Conservation (phyloP, 2,329 filamentous ascomycete genomes). For the Phaeosphaeria sp. region DNA sequence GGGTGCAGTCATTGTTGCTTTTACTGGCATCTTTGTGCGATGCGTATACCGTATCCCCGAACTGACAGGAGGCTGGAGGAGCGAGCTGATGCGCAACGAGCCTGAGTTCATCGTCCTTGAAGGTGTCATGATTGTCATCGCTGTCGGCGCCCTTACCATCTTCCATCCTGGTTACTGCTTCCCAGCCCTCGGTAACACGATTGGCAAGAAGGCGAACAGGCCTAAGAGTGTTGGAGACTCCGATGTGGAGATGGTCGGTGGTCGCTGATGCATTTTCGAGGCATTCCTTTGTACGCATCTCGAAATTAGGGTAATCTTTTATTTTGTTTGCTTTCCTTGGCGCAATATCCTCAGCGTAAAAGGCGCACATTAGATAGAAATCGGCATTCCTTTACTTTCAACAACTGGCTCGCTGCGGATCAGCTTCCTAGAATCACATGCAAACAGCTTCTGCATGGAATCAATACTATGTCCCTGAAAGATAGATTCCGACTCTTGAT, state of each 20-base stretch:
- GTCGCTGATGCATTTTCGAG: not conserved
- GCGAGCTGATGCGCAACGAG: conserved; percentile 57
- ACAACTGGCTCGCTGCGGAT: too few species aligned
- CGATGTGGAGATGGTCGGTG: conserved; percentile 23
- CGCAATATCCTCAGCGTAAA: too few species aligned
- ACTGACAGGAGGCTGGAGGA: conserved; percentile 56
- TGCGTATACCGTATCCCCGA: conserved; percentile 60
- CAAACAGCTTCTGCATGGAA: too few species aligned
- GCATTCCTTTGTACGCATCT: not conserved
- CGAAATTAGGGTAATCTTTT: too few species aligned
- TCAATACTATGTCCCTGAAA: too few species aligned
- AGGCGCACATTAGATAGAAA: too few species aligned
- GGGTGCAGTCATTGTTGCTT: conserved; percentile 48
- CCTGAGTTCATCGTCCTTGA: conserved; percentile 59
- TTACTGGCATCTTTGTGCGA: conserved; percentile 55
- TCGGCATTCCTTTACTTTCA: too few species aligned
- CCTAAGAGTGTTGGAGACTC: conserved; percentile 23
- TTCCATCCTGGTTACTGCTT: conserved; percentile 56
- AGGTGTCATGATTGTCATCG: conserved; percentile 61
- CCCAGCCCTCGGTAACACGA: conserved; percentile 37
- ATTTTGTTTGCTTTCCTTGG: too few species aligned
- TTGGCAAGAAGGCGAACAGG: conserved; percentile 21
- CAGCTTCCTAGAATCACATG: too few species aligned
- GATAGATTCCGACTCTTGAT: too few species aligned
- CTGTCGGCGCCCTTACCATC: conserved; percentile 53